Conservation (phyloP, 2,329 filamentous ascomycete species). For the Fusarium pseudocircinatum region DNA sequence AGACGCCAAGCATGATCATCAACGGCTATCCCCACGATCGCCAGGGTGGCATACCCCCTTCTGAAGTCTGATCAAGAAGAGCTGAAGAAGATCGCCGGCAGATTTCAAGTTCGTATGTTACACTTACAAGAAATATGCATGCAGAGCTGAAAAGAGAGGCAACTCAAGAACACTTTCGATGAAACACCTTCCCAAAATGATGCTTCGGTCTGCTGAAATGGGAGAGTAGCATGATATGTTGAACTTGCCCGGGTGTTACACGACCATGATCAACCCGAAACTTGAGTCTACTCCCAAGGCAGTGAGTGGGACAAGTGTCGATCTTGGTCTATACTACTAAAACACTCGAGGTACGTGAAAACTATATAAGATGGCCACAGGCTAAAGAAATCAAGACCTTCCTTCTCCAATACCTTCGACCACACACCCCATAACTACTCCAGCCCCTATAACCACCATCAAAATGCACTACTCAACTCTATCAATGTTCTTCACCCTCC, state of each 20-base stretch:
- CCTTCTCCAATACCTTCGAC: neutral
- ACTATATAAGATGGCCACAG: constrained; percentile 1
- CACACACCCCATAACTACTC: neutral
- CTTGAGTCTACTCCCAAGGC: neutral
- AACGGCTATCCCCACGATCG: constrained; percentile 9
- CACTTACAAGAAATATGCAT: neutral
- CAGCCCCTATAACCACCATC: neutral
- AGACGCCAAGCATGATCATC: constrained; percentile 15
- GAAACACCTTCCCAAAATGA: neutral
- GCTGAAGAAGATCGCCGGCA: constrained; percentile 30
- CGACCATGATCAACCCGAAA: constrained; percentile 25
- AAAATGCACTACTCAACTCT: constrained; percentile 33
- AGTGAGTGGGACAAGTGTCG: neutral
- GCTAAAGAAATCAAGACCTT: neutral
- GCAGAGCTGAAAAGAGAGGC: constrained; percentile 22
- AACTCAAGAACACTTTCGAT: neutral
- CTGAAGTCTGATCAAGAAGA: neutral
- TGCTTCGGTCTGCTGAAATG: neutral
- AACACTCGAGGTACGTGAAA: neutral
- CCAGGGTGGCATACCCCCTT: constrained; percentile 1
- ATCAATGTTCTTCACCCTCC: constrained; percentile 18
- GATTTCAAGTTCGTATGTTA: constrained; percentile 1
- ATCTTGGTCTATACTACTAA: neutral
- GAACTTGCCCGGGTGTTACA: neutral
- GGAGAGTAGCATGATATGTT: neutral